A percentile compares a stretch with the other conserved stretches of the same genome.
phyloP scores from a whole-genome alignment of 805 yeast species.

The Saitoella complicata region DNA sequence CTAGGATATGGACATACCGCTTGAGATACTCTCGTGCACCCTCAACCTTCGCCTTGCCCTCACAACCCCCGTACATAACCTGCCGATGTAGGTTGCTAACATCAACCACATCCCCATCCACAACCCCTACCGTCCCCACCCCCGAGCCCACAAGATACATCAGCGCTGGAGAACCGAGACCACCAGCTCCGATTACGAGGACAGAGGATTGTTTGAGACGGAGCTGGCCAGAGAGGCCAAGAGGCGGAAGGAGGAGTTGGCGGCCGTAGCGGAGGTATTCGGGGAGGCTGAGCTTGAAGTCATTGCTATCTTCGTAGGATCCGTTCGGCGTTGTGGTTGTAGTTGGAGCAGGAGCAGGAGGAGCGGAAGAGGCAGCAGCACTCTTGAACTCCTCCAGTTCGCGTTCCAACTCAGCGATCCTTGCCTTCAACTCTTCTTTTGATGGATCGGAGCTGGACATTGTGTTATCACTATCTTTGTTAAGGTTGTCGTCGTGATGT shows the following conservation, averaged over 20 bases:
- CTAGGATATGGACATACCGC: constrained; percentile 7
- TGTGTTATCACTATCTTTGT: no score
- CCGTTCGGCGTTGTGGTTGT: no score
- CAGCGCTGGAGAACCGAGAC: constrained; percentile 84
- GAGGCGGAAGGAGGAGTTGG: constrained; percentile 81
- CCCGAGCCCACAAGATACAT: constrained; percentile 80
- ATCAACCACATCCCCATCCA: constrained; percentile 78
- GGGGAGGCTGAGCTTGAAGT: constrained; percentile 22
- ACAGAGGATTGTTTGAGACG: constrained; percentile 41
- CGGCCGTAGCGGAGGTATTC: constrained; percentile 82
- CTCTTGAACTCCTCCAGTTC: no score
- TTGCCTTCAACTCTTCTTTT: no score
- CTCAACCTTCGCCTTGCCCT: constrained; percentile 60
- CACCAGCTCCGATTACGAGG: constrained; percentile 89
- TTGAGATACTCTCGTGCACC: constrained; percentile 48
- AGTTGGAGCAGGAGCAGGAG: no score
- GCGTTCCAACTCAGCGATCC: no score
- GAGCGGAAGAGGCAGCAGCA: no score
- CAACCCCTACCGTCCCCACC: constrained; percentile 60
- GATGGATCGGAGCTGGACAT: no score
- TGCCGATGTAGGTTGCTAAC: constrained; percentile 79
- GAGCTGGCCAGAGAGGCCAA: constrained; percentile 44
- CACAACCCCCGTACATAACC: constrained; percentile 51
- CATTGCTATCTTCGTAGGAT: not conserved
- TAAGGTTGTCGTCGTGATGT: no score